Conservation (phyloP, 2,329 filamentous ascomycete species). For the Mycosphaerelloides madeirae region DNA sequence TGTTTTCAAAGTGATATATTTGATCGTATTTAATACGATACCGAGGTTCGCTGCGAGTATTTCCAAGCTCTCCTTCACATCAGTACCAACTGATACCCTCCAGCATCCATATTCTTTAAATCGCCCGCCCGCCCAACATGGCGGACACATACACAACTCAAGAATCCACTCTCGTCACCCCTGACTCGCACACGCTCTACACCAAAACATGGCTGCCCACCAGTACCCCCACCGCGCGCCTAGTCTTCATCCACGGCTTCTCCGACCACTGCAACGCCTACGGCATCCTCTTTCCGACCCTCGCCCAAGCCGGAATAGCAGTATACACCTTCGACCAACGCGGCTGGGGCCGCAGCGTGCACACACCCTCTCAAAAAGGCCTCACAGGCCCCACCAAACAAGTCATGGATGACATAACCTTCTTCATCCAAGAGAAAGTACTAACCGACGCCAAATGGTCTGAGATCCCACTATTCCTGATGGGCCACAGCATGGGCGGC, state of each 20-base stretch:
- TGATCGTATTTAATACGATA: too few species aligned
- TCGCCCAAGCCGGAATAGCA: constrained; percentile 69
- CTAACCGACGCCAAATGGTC: background rate
- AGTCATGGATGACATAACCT: constrained; percentile 73
- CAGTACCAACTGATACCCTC: background rate
- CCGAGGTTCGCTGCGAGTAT: too few species aligned
- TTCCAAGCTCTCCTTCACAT: too few species aligned
- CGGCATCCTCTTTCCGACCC: constrained; percentile 64
- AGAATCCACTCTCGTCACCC: constrained; percentile 49
- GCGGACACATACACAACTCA: constrained; percentile 30
- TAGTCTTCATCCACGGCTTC: constrained; percentile 85
- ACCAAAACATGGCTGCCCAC: constrained; percentile 55
- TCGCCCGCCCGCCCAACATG: constrained; percentile 1
- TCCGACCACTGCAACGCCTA: constrained; percentile 78
- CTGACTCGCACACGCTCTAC: constrained; percentile 54
- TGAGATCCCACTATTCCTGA: constrained; percentile 65
- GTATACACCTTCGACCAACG: constrained; percentile 76
- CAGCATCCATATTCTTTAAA: background rate
- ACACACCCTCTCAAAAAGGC: constrained; percentile 58
- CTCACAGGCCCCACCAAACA: constrained; percentile 64
- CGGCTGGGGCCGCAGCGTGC: constrained; percentile 77
- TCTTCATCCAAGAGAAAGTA: constrained; percentile 55
- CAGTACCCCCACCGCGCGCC: constrained; percentile 55
- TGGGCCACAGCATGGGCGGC: constrained; percentile 91
- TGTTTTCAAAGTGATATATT: too few species aligned